A percentile compares a stretch with the other conserved stretches of the same genome.
phyloP scores from a whole-genome alignment of 2,329 filamentous ascomycete species.

The Hypoxylon sp. region DNA sequence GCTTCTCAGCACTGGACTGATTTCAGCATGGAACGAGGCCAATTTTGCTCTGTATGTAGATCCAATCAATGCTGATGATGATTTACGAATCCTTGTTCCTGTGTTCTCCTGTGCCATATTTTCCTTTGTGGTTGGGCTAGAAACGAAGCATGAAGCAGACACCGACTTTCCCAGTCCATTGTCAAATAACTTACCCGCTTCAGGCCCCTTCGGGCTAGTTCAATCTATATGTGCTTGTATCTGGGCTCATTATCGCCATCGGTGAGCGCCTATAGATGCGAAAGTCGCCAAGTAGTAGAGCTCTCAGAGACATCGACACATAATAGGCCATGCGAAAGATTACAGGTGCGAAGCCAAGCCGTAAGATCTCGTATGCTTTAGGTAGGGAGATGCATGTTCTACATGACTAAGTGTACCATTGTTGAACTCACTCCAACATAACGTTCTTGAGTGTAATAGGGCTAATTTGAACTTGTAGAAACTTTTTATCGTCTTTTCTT shows the following conservation, averaged over 20 bases:
- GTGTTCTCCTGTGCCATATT: not conserved
- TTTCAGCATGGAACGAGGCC: conserved; percentile 16
- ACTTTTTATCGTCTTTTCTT: not conserved
- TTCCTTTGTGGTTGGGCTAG: not conserved
- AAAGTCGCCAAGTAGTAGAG: not conserved
- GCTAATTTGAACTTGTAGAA: not conserved
- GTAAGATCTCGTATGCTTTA: not conserved
- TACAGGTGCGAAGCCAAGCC: conserved; percentile 5
- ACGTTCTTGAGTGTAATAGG: not conserved
- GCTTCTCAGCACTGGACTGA: conserved; percentile 3
- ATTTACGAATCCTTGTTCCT: conserved; percentile 34
- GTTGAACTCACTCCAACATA: not conserved
- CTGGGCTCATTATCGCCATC: not conserved
- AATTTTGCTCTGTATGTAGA: conserved; percentile 34
- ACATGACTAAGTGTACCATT: not conserved
- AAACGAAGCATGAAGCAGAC: not conserved
- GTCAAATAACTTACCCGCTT: not conserved
- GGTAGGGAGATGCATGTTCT: not conserved
- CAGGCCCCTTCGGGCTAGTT: not conserved
- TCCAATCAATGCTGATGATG: conserved; percentile 37
- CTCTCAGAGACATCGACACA: not conserved
- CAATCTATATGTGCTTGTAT: not conserved
- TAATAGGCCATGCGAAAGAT: conserved; percentile 3
- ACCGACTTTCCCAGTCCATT: not conserved
- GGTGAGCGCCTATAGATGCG: not conserved